A percentile compares a stretch with the other conserved stretches of the same genome.
phyloP scores from a whole-genome alignment of 2,329 filamentous ascomycete species.

The Helotiales sp. region DNA sequence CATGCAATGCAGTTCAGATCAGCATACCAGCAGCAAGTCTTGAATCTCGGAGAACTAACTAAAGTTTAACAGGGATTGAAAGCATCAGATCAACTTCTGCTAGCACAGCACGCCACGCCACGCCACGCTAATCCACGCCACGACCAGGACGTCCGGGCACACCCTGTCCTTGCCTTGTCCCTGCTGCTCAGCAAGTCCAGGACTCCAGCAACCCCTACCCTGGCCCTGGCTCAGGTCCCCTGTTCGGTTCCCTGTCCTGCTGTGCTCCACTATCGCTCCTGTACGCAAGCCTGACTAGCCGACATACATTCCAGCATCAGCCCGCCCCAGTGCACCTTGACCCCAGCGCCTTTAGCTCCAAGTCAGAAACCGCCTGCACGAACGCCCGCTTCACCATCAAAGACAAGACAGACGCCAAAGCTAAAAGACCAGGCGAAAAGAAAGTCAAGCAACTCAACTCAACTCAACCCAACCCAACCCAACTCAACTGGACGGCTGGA shows the following conservation, averaged over 20 bases:
- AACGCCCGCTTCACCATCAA: conserved; percentile 6
- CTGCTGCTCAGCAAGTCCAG: not conserved
- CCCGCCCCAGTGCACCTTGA: not conserved
- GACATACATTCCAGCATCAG: conserved; percentile 18
- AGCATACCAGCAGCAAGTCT: conserved; percentile 14
- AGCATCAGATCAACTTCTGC: conserved; percentile 27
- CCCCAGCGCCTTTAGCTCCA: not conserved
- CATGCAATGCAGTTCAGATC: not conserved
- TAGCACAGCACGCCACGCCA: not conserved
- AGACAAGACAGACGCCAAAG: conserved; percentile 9
- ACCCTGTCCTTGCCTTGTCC: conserved; percentile 1
- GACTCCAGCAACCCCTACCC: not conserved
- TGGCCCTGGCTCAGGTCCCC: not conserved
- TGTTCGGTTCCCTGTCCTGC: conserved; percentile 1
- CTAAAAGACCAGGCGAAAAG: conserved; percentile 6
- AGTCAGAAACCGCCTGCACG: conserved; percentile 9
- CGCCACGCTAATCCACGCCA: not conserved
- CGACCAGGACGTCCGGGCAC: conserved; percentile 13
- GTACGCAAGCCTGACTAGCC: conserved; percentile 15
- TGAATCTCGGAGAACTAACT: conserved; percentile 35
- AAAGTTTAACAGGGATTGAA: conserved; percentile 34
- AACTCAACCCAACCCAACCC: not conserved
- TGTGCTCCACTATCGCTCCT: not conserved
- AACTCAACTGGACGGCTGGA: not conserved
- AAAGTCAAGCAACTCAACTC: not conserved